These are phyloP conservation scores for Vinca major DNA, from an alignment of 305 asterid genomes.

Conservation along the genomic window DNA sequence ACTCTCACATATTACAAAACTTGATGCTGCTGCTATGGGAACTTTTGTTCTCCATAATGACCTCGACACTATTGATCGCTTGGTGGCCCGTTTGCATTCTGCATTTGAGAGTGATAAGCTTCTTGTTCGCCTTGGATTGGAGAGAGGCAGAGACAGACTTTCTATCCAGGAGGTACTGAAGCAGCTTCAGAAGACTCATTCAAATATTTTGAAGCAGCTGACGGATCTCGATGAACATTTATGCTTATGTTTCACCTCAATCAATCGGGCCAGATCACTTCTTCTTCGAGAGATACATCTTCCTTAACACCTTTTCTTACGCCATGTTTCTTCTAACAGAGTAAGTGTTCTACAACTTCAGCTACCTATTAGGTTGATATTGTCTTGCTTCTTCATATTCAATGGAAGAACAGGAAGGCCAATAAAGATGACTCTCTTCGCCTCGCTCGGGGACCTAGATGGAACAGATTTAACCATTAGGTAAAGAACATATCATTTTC, in stretches of 20 bases:
- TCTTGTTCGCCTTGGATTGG: slow-evolving; percentile 49
- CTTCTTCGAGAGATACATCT: slow-evolving; percentile 50
- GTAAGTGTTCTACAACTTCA: slow-evolving; percentile 2
- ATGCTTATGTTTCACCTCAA: slow-evolving; percentile 64
- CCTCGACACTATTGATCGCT: slow-evolving; percentile 66
- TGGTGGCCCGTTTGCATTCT: slow-evolving; percentile 48
- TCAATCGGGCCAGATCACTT: slow-evolving; percentile 56
- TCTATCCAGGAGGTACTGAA: slow-evolving; percentile 60
- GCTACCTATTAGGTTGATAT: neutral
- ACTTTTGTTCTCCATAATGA: slow-evolving; percentile 62
- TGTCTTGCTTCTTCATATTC: neutral
- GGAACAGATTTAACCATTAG: neutral
- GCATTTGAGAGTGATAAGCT: slow-evolving; percentile 49
- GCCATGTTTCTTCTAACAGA: neutral
- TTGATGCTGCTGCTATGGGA: slow-evolving; percentile 74
- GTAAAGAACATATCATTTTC: neutral
- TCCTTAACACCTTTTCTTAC: slow-evolving; percentile 9
- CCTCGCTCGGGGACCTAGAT: neutral
- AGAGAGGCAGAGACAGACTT: slow-evolving; percentile 57
- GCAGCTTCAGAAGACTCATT: slow-evolving; percentile 51
- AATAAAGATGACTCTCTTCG: neutral
- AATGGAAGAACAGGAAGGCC: neutral
- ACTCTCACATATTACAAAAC: slow-evolving; percentile 41
- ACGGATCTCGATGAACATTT: slow-evolving; percentile 74
- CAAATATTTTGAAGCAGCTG: slow-evolving; percentile 46